Evolutionary conservation across 129 eudicot genomes (phyloP).

Genomic region (Chrysanthemum seticuspe): DNA sequence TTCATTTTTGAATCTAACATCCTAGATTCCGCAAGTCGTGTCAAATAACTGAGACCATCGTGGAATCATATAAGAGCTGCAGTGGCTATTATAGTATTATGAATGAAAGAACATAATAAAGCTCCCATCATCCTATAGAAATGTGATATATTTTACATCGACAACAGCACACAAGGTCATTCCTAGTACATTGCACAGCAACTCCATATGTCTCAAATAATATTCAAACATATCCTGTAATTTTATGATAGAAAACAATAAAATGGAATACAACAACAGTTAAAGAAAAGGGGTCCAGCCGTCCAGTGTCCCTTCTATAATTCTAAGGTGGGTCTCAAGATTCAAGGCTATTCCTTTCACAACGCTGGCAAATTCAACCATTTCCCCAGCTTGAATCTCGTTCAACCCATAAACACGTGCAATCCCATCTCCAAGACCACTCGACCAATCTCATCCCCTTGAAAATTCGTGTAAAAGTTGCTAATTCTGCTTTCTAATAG

Average conservation of each 20-base stretch:
- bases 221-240: not conserved
- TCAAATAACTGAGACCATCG: not conserved
- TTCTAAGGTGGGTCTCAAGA: too few relatives aligned
- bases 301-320: not conserved
- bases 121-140: not conserved
- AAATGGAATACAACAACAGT: constrained; percentile 13
- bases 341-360: too few relatives aligned
- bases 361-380: not conserved
- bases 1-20: not conserved
- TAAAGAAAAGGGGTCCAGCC: constrained; percentile 11
- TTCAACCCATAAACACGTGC: too few relatives aligned
- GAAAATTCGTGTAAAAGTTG: too few relatives aligned
- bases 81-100: too few relatives aligned
- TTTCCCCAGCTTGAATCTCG: too few relatives aligned
- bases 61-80: too few relatives aligned
- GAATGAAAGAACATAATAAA: too few relatives aligned
- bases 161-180: constrained; percentile 7
- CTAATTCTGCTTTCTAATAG: too few relatives aligned
- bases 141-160: constrained; percentile 2
- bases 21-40: not conserved
- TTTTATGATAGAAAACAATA: constrained; percentile 13
- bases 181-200: not conserved
- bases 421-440: too few relatives aligned
- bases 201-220: not conserved
- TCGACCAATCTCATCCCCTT: too few relatives aligned